Base-by-base conservation (phyloP, 73 alveolate genomes). In the Diophrys sp. region DNA sequence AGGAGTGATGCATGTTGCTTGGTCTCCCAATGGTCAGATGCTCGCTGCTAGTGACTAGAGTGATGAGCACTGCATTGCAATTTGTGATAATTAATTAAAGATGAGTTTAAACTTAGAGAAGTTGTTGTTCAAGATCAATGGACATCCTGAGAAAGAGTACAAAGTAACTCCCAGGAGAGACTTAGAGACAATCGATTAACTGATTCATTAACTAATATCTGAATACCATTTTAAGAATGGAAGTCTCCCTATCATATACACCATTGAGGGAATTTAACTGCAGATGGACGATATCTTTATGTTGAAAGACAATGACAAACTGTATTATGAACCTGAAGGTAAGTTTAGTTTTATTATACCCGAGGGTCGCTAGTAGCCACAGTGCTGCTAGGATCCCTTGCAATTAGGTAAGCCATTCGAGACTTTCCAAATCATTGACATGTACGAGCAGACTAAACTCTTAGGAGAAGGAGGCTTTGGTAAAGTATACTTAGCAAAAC, bases 401-500 rank as follows among this genome's bases (percentile, higher is more conserved):
- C n/a, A n/a, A n/a, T n/a, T n/a, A n/a, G n/a, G n/a, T n/a, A n/a
- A n/a, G n/a, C n/a, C 5, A 44, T 44, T 44, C 62, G 62, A 44
- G 18, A 44, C 62, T 18, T 44, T 44, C 18, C 18, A 44, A 18
- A 44, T 44, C 18, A 5, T 44, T 11, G 62, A 44, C 18, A 44
- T 44, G 62, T 68, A 68, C 55, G 75, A 68, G 55, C 31, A 25
- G 24, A 28, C 29, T 2, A 31, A 68, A 28, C 23, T 68, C 26
- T 26, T 68, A 2, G 75, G 75, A 68, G 24, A 29, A 68, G 75
- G 75, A 2, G 75, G 75, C 2, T 68, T 68, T 68, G 97, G 97
- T 23, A 85, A 93, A 69, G 98, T 92, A 28, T 92, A 85, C 79
- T 78, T 81, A 77, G 96, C 88, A 28, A 82, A 84, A 29, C 92